A percentile compares a stretch with the other conserved stretches of the same genome.
These are phyloP conservation scores for Mrakia blollopis DNA, from an alignment of 768 basidiomycete species.

Conservation along the genomic window DNA sequence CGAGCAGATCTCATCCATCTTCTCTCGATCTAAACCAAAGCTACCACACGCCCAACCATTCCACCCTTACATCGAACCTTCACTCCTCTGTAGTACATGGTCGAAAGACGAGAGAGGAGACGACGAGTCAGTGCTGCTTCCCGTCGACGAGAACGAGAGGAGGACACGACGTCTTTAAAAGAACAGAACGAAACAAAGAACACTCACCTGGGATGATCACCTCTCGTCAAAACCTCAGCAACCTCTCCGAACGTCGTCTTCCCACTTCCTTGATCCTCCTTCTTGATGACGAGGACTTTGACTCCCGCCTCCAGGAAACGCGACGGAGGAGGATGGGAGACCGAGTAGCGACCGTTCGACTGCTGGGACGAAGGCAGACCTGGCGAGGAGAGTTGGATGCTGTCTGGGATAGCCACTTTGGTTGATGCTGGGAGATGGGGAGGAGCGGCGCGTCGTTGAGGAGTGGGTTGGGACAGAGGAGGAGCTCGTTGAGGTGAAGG, in stretches of 20 bases:
- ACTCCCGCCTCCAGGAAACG: slow-evolving; percentile 12
- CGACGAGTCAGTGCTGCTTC: no score
- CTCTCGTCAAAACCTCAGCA: slow-evolving; percentile 20
- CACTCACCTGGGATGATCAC: slow-evolving; percentile 24
- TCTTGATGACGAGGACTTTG: slow-evolving; percentile 25
- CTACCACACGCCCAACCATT: slow-evolving; percentile 27
- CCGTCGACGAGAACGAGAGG: no score
- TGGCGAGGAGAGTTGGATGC: not conserved
- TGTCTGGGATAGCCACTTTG: not conserved
- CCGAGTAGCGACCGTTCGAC: not conserved
- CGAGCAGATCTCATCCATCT: not conserved
- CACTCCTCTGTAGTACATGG: not conserved
- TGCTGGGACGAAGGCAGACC: not conserved
- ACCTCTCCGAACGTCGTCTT: slow-evolving; percentile 27
- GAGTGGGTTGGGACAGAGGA: not conserved
- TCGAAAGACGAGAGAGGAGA: no score
- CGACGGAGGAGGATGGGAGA: slow-evolving; percentile 20
- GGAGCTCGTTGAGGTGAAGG: no score
- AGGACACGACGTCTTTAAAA: no score
- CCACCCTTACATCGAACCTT: slow-evolving; percentile 23
- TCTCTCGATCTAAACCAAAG: not conserved
- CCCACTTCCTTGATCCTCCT: slow-evolving; percentile 28
- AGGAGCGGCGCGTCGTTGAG: slow-evolving; percentile 15
- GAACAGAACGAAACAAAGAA: no score
- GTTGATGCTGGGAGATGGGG: slow-evolving; percentile 3